These are phyloP conservation scores for Entomortierella lignicola DNA, from an alignment of 192 early-diverging fungal genomes.

Conservation along the genomic window DNA sequence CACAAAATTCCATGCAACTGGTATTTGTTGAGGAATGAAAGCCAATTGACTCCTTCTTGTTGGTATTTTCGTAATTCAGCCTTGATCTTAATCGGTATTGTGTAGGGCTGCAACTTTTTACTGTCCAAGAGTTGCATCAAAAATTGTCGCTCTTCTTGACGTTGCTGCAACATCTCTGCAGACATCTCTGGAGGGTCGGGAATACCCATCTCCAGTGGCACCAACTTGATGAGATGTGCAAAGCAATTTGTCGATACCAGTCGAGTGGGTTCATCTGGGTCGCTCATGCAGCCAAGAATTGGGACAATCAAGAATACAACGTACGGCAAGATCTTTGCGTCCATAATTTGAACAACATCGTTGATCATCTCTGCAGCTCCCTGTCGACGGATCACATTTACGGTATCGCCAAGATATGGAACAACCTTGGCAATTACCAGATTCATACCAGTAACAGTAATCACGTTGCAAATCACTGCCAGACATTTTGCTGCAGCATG, in stretches of 20 bases:
- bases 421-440: slow-evolving; percentile 81
- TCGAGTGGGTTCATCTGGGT: slow-evolving; percentile 89
- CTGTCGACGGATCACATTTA: slow-evolving; percentile 77
- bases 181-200: slow-evolving; percentile 93
- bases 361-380: slow-evolving; percentile 89
- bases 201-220: slow-evolving; percentile 94
- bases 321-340: slow-evolving; percentile 89
- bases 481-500: slow-evolving; percentile 83
- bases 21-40: slow-evolving; percentile 97
- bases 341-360: slow-evolving; percentile 82
- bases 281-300: slow-evolving; percentile 96
- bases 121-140: slow-evolving; percentile 93
- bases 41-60: slow-evolving; percentile 98
- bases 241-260: slow-evolving; percentile 94
- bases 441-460: slow-evolving; percentile 81
- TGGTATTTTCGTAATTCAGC: slow-evolving; percentile 96
- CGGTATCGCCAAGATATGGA: slow-evolving; percentile 81
- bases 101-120: slow-evolving; percentile 86
- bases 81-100: slow-evolving; percentile 90
- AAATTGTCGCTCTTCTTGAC: slow-evolving; percentile 92
- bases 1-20: slow-evolving; percentile 97
- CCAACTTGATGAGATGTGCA: slow-evolving; percentile 94
- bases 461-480: slow-evolving; percentile 74
- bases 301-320: slow-evolving; percentile 98
- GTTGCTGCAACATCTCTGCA: slow-evolving; percentile 78